Evolutionary conservation across 768 basidiomycete genomes (phyloP), one percentile per base, ranked within the genome.

Genomic region (Lanmaoa rubissima): DNA sequence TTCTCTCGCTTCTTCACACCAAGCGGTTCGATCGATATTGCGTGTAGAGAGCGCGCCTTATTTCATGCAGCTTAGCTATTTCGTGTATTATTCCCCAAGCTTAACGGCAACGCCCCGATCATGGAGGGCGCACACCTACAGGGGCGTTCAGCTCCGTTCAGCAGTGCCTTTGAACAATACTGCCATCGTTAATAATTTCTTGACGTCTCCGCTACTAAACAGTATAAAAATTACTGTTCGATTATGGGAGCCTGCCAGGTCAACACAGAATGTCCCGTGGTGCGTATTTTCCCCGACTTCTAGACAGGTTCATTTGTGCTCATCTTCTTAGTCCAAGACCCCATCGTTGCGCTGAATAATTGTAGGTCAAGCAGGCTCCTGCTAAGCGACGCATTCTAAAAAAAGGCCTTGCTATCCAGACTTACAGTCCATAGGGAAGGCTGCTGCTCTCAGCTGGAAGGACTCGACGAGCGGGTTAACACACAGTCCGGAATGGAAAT

Each of bases 401-500:
- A 34, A 28, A 16, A 0, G n/a, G 21, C 3, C 17, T 53, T 51
- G 21, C 32, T 40, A 31, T 52, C 8, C 47, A 87, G 87, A 84
- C 69, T 74, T 89, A 26, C 84, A 86, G 65, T 71, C 69, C n/a
- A 71, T 67, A 40, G 73, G 74, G 14, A 71, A 72, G 35, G 64
- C 75, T 36, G 54, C 78, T 17, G 63, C 79, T 31, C 75, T 88
- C 31, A 83, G 78, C 61, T 89, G 85, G 84, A 64, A 74, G 21
- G 82, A 86, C 45, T 74, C 72, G 0, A 65, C 62, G 6, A 68
- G 68, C 11, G 85, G 84, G 0, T 74, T 75, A 0, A 70, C 69
- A 13, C 76, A 84, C 52, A 70, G 68, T 4, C 80, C 78, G 7
- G 63, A 68, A 39, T 88, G 86, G 86, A 85, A 75, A 2, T 78